Percentiles rank a stretch among this genome's conserved stretches.
Evolutionary conservation across 331 rosid species (phyloP).

Genomic region (Pyracantha coccinea): DNA sequence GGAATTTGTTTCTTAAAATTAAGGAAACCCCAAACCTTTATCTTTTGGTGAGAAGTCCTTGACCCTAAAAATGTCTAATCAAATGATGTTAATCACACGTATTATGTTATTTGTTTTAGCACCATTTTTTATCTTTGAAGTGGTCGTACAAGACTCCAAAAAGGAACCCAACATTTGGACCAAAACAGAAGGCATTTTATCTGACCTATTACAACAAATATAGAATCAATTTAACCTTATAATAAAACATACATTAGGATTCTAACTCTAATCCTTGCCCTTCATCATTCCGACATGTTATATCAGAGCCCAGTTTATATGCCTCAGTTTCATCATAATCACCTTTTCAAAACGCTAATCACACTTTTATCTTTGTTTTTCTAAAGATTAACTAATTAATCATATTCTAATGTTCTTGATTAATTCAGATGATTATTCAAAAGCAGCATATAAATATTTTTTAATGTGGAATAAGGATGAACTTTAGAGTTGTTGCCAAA

Average conservation of each 20-base stretch:
- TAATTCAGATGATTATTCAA: neutral
- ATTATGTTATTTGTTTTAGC: neutral
- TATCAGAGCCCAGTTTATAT: conserved; percentile 27
- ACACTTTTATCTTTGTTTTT: neutral
- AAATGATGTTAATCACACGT: neutral
- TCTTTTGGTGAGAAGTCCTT: neutral
- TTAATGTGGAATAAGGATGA: neutral
- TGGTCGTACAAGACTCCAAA: conserved; percentile 12
- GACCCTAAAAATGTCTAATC: neutral
- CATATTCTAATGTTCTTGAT: neutral
- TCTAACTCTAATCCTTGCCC: conserved; percentile 27
- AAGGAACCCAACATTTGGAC: conserved; percentile 36
- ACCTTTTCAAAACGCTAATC: conserved; percentile 21
- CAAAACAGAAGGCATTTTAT: conserved; percentile 29
- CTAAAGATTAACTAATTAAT: neutral
- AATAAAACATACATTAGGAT: conserved; percentile 18
- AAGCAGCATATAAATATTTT: neutral
- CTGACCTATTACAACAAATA: conserved; percentile 10
- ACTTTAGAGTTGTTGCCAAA: neutral
- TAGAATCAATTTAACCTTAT: neutral
- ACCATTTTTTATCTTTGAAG: conserved; percentile 38
- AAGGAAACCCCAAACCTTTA: neutral
- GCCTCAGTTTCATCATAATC: conserved; percentile 38
- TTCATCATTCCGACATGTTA: conserved; percentile 50
- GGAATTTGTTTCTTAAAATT: neutral